Evolutionary conservation across 495 filamentous ascomycete species (phyloP).

Genomic region (Tuber melanosporum): DNA sequence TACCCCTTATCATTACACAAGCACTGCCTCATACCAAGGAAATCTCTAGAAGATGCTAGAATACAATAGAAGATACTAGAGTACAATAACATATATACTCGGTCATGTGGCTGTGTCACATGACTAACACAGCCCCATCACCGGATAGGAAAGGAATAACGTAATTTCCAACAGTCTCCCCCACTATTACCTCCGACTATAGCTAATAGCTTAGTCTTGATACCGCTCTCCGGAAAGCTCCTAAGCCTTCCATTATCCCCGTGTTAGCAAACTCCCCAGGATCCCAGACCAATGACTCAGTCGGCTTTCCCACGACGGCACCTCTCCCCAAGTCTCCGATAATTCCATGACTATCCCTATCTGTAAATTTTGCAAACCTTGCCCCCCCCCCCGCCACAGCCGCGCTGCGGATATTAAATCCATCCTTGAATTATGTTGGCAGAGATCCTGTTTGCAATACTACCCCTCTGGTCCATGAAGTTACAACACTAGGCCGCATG

Average conservation of each 20-base stretch:
- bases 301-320: slow-evolving; percentile 34
- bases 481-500: slow-evolving; percentile 53
- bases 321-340: slow-evolving; percentile 19
- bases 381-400: slow-evolving; percentile 14
- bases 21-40: no score
- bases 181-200: slow-evolving; percentile 55
- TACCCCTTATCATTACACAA: no score
- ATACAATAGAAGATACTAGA: no score
- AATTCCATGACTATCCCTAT: slow-evolving; percentile 16
- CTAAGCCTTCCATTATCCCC: slow-evolving; percentile 25
- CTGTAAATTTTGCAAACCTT: neutral
- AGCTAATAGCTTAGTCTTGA: neutral
- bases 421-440: slow-evolving; percentile 28
- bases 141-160: no score
- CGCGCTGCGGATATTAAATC: slow-evolving; percentile 19
- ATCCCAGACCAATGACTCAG: slow-evolving; percentile 53
- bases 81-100: no score
- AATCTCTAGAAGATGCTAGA: no score
- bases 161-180: no score
- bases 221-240: slow-evolving; percentile 17
- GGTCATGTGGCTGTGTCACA: no score
- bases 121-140: no score
- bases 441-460: slow-evolving; percentile 38
- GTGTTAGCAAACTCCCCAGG: slow-evolving; percentile 48
- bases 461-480: slow-evolving; percentile 61